Conservation (phyloP, 768 basidiomycete species). For the Psilocybe cyanescens region DNA sequence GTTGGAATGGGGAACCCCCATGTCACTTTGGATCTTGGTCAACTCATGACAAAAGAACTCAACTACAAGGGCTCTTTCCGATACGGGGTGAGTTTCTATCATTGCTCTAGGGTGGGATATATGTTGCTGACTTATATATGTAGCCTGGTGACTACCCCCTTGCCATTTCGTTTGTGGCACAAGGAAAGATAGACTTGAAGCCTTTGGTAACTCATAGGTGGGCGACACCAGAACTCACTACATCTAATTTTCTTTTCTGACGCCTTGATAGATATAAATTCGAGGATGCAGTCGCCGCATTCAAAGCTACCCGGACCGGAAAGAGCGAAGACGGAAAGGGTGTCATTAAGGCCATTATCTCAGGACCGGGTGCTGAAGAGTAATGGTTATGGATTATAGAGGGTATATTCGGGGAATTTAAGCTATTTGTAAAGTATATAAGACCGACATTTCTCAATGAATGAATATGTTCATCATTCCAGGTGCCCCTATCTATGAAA, state of each 20-base stretch:
- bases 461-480: background rate
- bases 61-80: constrained; percentile 91
- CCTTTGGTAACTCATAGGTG: constrained; percentile 89
- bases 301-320: constrained; percentile 78
- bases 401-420: background rate
- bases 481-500: background rate
- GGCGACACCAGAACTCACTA: constrained; percentile 13
- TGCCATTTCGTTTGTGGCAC: constrained; percentile 82
- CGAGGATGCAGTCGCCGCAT: constrained; percentile 76
- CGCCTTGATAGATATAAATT: constrained; percentile 64
- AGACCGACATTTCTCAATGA: background rate
- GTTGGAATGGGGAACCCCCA: constrained; percentile 89
- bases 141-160: constrained; percentile 86
- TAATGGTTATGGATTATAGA: background rate
- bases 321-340: constrained; percentile 86
- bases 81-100: constrained; percentile 59
- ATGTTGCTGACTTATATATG: too few species aligned
- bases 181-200: constrained; percentile 84
- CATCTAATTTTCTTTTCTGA: background rate
- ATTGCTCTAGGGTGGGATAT: background rate
- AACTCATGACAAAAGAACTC: constrained; percentile 78
- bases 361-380: constrained; percentile 58
- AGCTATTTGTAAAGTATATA: constrained; percentile 7
- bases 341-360: constrained; percentile 90
- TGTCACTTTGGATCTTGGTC: constrained; percentile 71